Base-by-base conservation (phyloP, 805 yeast species). In the Kodamaea jinghongensis region DNA sequence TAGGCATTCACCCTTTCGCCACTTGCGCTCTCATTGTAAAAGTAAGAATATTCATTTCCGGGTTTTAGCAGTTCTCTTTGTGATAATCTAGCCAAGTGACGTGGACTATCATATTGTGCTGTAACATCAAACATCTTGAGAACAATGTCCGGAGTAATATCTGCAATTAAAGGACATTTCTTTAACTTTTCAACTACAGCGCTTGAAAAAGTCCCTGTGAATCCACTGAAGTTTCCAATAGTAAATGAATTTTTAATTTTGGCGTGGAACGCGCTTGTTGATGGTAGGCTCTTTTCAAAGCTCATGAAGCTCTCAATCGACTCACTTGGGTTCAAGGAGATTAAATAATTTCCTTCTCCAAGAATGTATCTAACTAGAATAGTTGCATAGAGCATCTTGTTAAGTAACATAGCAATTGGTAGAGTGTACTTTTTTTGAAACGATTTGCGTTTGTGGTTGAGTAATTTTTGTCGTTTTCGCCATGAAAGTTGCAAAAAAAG, bases 1-100 rank as follows among this genome's bases (percentile, higher is more conserved):
- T 89, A 89, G 0, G 82, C 91, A 41, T 75, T 75, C 2, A 86
- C 85, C 30, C 73, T 76, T 31, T 49, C 64, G 0, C 95, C 96
- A 32, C 60, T 58, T 17, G 57, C 58, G 0, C 61, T 58, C 0
- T 55, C 54, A 34, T 78, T 75, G 50, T 73, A 84, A 43, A 65
- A 62, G 52, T 76, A 85, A 11, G 70, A 56, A 14, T 65, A 62
- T 22, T 53, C 22, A 1, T 22, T 42, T 20, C 36, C 42, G 23
- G 11, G 42, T 35, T 31, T 47, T 36, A 60, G 33, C 26, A 47
- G 39, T 49, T 63, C 61, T 17, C 70, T 62, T 45, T 79, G 79
- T 0, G 88, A 81, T 4, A 84, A 50, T 30, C 88, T 59, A 0
- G 79, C 83, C 42, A 86, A 64, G 52, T 86, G 93, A 35, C 86